Percentiles rank a stretch among this genome's conserved stretches.
Evolutionary conservation across 352 stramenopile species (phyloP).

Genomic region (Phytophthora ohioensis): DNA sequence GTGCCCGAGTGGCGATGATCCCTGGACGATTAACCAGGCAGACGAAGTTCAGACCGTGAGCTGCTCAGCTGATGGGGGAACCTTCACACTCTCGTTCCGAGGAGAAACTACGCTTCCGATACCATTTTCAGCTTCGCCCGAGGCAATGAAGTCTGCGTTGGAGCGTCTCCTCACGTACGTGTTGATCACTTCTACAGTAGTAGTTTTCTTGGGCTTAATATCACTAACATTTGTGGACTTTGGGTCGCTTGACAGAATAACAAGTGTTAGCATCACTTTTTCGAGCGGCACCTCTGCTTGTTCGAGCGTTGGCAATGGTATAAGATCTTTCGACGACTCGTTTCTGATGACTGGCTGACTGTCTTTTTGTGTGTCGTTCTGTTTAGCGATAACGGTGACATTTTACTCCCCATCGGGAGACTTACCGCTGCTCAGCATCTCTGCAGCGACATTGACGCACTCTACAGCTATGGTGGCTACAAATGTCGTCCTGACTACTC

Average conservation of each 20-base stretch:
- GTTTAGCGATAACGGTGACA: constrained; percentile 50
- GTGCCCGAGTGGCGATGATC: constrained; percentile 89
- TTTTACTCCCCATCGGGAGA: constrained; percentile 77
- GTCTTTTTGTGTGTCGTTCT: neutral
- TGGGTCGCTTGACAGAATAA: constrained; percentile 47
- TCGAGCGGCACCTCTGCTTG: constrained; percentile 50
- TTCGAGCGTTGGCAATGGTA: constrained; percentile 53
- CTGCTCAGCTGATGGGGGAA: constrained; percentile 76
- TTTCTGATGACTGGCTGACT: neutral
- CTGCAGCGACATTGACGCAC: constrained; percentile 45
- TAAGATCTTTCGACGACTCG: no score
- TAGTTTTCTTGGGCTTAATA: neutral
- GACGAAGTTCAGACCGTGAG: constrained; percentile 83
- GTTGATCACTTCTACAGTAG: neutral
- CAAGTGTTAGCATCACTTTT: constrained; percentile 56
- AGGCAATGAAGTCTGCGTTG: constrained; percentile 47
- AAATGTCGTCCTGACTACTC: constrained; percentile 31
- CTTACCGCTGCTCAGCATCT: constrained; percentile 59
- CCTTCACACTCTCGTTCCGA: constrained; percentile 82
- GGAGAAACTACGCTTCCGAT: constrained; percentile 66
- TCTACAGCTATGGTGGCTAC: constrained; percentile 43
- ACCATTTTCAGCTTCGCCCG: constrained; percentile 33
- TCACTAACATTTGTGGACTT: constrained; percentile 6
- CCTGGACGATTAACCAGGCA: constrained; percentile 76
- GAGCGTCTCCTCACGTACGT: constrained; percentile 67